These are phyloP conservation scores for Jamesozyma jinghongensis DNA, from an alignment of 805 yeast species.

Conservation along the genomic window DNA sequence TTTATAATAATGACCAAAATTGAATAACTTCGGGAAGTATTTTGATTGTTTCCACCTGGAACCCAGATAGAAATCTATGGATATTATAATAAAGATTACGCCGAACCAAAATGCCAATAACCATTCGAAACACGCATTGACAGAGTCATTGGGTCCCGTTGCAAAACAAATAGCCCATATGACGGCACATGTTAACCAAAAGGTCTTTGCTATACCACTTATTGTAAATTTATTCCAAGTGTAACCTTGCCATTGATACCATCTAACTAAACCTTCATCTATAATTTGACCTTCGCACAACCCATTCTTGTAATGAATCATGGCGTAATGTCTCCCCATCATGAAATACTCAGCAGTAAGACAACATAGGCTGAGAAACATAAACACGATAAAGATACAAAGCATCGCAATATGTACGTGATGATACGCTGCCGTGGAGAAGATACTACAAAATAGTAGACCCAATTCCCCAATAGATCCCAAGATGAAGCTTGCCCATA, in stretches of 20 bases:
- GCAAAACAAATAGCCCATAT: slow-evolving; percentile 64
- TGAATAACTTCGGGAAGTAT: slow-evolving; percentile 23
- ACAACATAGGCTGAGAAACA: slow-evolving; percentile 44
- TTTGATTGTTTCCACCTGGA: slow-evolving; percentile 31
- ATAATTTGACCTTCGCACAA: slow-evolving; percentile 4
- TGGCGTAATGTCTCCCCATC: slow-evolving; percentile 39
- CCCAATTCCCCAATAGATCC: slow-evolving; percentile 62
- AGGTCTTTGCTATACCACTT: slow-evolving; percentile 44
- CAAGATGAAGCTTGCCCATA: slow-evolving; percentile 34
- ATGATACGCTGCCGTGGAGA: slow-evolving; percentile 52
- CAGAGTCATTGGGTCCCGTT: slow-evolving; percentile 34
- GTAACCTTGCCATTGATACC: slow-evolving; percentile 29
- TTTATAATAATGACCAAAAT: slow-evolving; percentile 22
- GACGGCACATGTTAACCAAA: slow-evolving; percentile 62
- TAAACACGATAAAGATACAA: slow-evolving; percentile 57
- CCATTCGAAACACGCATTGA: slow-evolving; percentile 77
- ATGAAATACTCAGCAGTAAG: slow-evolving; percentile 38
- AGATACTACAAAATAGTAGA: slow-evolving; percentile 62
- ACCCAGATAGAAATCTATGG: slow-evolving; percentile 66
- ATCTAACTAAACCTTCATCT: slow-evolving; percentile 7
- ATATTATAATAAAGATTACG: slow-evolving; percentile 49
- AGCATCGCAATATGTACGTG: slow-evolving; percentile 59
- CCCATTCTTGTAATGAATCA: slow-evolving; percentile 25
- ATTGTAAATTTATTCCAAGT: slow-evolving; percentile 38
- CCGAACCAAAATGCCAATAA: slow-evolving; percentile 79